Evolutionary conservation across 2,329 filamentous ascomycete species (phyloP).

Genomic region (Ampelomyces quisqualis): DNA sequence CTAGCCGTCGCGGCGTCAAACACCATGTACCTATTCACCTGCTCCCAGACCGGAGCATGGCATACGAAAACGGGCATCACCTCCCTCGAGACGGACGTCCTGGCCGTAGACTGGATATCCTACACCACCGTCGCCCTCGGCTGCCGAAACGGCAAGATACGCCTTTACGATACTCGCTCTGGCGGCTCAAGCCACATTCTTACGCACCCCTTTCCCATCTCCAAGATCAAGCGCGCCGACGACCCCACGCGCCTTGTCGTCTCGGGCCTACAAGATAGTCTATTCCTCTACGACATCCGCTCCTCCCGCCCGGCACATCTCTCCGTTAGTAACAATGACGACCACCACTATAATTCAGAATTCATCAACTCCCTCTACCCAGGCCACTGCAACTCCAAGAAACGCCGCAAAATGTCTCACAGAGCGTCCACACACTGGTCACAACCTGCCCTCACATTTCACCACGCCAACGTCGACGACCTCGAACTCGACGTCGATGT

Average conservation of each 20-base stretch:
- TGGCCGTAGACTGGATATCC: constrained; percentile 39
- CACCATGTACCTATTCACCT: constrained; percentile 27
- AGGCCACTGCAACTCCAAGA: constrained; percentile 7
- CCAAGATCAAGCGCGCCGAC: constrained; percentile 27
- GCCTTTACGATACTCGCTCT: constrained; percentile 37
- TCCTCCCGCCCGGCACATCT: constrained; percentile 7
- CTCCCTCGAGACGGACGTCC: constrained; percentile 28
- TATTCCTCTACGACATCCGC: constrained; percentile 39
- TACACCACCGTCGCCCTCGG: constrained; percentile 35
- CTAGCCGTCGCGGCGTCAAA: constrained; percentile 36
- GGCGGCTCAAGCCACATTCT: constrained; percentile 26
- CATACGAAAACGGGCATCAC: constrained; percentile 10
- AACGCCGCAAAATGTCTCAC: constrained; percentile 16
- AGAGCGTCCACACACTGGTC: constrained; percentile 16
- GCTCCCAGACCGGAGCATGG: constrained; percentile 25
- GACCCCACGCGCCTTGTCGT: constrained; percentile 30
- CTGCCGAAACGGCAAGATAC: constrained; percentile 36
- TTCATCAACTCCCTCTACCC: constrained; percentile 18
- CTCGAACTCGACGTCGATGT: constrained; percentile 34
- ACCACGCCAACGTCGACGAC: constrained; percentile 29
- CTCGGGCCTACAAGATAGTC: constrained; percentile 27
- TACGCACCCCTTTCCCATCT: constrained; percentile 28
- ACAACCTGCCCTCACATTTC: constrained; percentile 32
- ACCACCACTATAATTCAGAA: constrained; percentile 17
- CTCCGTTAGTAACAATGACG: no score